Evolutionary conservation across 495 filamentous ascomycete species (phyloP), one percentile per base, ranked within the genome.

Genomic region (Aspergillus biplanus): DNA sequence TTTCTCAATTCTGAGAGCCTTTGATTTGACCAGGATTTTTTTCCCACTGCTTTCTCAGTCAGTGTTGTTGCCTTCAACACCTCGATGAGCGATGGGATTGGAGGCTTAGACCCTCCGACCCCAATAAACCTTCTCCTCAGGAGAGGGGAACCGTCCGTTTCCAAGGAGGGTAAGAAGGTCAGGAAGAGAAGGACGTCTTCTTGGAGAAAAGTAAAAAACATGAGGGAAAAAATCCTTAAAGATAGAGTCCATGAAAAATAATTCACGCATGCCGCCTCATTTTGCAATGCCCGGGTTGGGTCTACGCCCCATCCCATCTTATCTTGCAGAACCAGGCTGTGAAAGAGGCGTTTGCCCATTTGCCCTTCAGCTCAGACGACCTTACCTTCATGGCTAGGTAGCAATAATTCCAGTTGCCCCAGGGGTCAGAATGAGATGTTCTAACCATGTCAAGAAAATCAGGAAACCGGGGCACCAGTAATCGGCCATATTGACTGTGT

Each of bases 251-350:
- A 27, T 27, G 2, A 27, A 55, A 46, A n/a, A 42, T 9, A 50
- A 62, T 55, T 55, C 62, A 64, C 59, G 62, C 49, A n/a, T 15
- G 16, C 32, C 59, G 49, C 62, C 62, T 64, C 62, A 59, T 56
- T 35, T 50, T 31, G 18, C 39, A 13, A 52, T 65, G 62, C 57
- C 62, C 62, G 52, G 63, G 33, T 35, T 56, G 18, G 35, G 33
- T 52, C 47, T 48, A 33, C 56, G 63, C 63, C 63, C 50, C 53
- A 21, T 56, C 48, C 12, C n/a, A 18, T 54, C 52, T 31, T 9
- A 27, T 34, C 33, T 42, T 16, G 32, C 21, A 18, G 21, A 16
- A 48, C 18, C 15, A 7, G 33, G 50, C 34, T 16, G 42, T 59
- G 12, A 18, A 44, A 48, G 33, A 32, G 39, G 18, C 44, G 18